Conservation (phyloP, 805 yeast genomes). For the Wickerhamomyces rabaulensis region DNA sequence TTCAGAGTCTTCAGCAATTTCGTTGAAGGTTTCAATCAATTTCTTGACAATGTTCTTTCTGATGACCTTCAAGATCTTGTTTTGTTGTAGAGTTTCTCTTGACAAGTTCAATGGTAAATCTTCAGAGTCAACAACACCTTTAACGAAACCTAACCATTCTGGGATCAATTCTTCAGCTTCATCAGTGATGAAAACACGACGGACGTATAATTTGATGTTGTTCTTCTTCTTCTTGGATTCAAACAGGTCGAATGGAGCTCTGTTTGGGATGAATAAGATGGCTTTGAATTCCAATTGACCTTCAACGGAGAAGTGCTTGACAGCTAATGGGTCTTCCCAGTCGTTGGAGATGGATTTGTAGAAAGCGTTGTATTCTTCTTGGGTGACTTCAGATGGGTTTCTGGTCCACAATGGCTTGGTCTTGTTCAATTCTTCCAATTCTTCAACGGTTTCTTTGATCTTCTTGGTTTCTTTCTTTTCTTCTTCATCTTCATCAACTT, state of each 20-base stretch:
- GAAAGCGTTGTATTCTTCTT: constrained; percentile 98
- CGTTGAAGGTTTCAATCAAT: constrained; percentile 96
- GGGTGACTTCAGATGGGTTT: constrained; percentile 94
- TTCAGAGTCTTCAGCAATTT: constrained; percentile 98
- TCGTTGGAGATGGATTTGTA: constrained; percentile 99
- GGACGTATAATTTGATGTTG: constrained; percentile 97
- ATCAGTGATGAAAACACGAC: constrained; percentile 99
- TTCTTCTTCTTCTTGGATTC: constrained; percentile 99
- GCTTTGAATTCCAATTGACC: constrained; percentile 99
- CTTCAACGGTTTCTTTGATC: constrained; percentile 88
- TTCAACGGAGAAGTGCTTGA: constrained; percentile 98
- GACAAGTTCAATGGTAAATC: constrained; percentile 99
- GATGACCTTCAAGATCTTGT: constrained; percentile 98
- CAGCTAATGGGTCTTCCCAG: constrained; percentile 99
- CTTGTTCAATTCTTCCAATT: constrained; percentile 97
- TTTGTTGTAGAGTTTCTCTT: constrained; percentile 99
- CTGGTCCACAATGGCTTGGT: constrained; percentile 99
- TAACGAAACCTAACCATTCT: constrained; percentile 96
- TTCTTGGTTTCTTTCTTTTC: constrained; percentile 78
- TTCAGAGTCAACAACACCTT: constrained; percentile 99
- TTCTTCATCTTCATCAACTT: constrained; percentile 68
- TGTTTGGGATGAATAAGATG: constrained; percentile 93
- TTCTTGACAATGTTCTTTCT: constrained; percentile 99
- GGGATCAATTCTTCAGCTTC: constrained; percentile 99
- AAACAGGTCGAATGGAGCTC: constrained; percentile 98